Evolutionary conservation across 1,284 basidiomycete species (phyloP).

Genomic region (Veloboletus limbatus): DNA sequence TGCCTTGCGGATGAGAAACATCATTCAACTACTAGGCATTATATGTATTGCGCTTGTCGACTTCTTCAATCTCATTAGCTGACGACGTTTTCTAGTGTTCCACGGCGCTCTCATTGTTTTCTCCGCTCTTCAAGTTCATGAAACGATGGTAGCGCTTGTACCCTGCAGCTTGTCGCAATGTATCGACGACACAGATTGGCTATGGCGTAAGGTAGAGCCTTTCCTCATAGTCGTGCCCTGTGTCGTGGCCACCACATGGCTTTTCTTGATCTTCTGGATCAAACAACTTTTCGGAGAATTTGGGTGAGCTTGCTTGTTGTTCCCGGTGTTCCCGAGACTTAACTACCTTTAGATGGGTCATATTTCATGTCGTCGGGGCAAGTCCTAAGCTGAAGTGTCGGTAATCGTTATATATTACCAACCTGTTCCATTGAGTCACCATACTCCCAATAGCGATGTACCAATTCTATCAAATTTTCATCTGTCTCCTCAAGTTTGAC

Average conservation of each 20-base stretch:
- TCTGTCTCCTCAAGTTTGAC: slow-evolving; percentile 83
- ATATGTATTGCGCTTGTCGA: slow-evolving; percentile 45
- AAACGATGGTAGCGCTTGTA: slow-evolving; percentile 62
- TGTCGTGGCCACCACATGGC: slow-evolving; percentile 50
- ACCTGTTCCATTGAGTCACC: slow-evolving; percentile 4
- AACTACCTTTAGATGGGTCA: slow-evolving; percentile 61
- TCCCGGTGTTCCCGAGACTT: neutral
- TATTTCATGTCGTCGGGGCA: slow-evolving; percentile 82
- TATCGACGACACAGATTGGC: slow-evolving; percentile 11
- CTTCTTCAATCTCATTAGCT: slow-evolving; percentile 6
- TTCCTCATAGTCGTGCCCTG: slow-evolving; percentile 56
- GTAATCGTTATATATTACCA: slow-evolving; percentile 24
- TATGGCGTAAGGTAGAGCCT: slow-evolving; percentile 46
- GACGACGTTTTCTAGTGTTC: slow-evolving; percentile 51
- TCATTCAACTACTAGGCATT: slow-evolving; percentile 74
- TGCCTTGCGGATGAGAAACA: slow-evolving; percentile 69
- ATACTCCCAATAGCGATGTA: slow-evolving; percentile 62
- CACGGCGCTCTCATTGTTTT: slow-evolving; percentile 71
- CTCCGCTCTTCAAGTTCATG: slow-evolving; percentile 69
- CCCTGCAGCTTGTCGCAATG: slow-evolving; percentile 21
- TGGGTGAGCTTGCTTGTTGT: slow-evolving; percentile 42
- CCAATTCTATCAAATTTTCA: slow-evolving; percentile 79
- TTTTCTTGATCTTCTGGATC: slow-evolving; percentile 52
- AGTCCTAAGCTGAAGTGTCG: slow-evolving; percentile 76
- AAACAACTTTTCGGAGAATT: slow-evolving; percentile 58